A percentile compares a stretch with the other conserved stretches of the same genome.
Evolutionary conservation across 805 yeast species (phyloP).

Genomic region (Sugiyamaella qingdaonensis): DNA sequence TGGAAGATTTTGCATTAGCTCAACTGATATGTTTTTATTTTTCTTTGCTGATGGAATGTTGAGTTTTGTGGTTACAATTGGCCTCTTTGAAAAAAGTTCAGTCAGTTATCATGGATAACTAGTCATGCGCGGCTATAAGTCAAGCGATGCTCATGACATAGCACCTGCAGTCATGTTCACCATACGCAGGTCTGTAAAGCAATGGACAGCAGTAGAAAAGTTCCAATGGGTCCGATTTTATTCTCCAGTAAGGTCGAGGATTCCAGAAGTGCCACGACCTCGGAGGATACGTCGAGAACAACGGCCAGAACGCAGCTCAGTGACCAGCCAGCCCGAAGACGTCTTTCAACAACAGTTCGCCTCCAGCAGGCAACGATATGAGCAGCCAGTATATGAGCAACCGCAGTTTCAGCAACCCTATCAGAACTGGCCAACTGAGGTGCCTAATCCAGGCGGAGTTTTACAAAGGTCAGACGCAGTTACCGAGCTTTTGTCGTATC

Average conservation of each 20-base stretch:
- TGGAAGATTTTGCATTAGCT: too few species aligned
- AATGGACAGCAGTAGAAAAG: neutral
- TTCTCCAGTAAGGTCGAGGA: constrained; percentile 19
- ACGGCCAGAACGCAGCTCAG: neutral
- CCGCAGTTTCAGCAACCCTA: neutral
- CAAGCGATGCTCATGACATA: too few species aligned
- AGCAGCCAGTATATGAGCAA: neutral
- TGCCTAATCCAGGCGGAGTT: constrained; percentile 44
- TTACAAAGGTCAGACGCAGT: constrained; percentile 57
- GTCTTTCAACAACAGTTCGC: too few species aligned
- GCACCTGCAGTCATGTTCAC: too few species aligned
- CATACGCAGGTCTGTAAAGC: too few species aligned
- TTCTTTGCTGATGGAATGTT: too few species aligned
- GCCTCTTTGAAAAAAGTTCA: too few species aligned
- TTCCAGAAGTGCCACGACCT: constrained; percentile 15
- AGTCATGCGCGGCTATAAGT: too few species aligned
- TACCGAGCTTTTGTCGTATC: constrained; percentile 62
- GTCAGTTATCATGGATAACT: too few species aligned
- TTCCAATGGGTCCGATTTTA: constrained; percentile 8
- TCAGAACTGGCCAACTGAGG: neutral
- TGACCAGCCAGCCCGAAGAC: too few species aligned
- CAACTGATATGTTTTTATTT: too few species aligned
- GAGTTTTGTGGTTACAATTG: too few species aligned
- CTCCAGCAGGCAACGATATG: neutral
- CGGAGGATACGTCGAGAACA: neutral